Conservation (phyloP, 2,329 filamentous ascomycete genomes). For the Hypoxylon sp. region DNA sequence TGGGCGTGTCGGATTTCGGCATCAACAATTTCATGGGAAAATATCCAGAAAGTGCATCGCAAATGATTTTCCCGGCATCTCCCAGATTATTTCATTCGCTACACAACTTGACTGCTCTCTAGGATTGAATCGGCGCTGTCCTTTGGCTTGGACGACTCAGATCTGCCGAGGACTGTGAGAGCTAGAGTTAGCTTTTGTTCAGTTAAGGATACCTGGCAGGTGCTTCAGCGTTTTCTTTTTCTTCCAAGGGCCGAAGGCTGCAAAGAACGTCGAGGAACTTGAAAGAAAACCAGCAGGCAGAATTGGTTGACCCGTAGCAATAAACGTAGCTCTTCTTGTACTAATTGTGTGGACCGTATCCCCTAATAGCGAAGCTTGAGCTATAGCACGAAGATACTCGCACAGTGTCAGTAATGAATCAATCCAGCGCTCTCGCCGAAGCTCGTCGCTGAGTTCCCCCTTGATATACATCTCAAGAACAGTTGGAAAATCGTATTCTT, state of each 20-base stretch:
- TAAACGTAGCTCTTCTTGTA: too few species aligned
- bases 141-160: neutral
- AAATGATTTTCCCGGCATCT: neutral
- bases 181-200: neutral
- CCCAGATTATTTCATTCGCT: too few species aligned
- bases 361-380: too few species aligned
- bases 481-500: conserved; percentile 2
- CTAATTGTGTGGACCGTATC: too few species aligned
- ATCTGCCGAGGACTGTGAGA: neutral
- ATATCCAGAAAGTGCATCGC: neutral
- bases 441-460: neutral
- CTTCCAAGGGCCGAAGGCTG: neutral
- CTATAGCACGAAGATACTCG: too few species aligned
- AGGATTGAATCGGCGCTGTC: neutral
- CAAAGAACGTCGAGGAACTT: neutral
- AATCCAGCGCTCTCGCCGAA: conserved; percentile 4
- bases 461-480: conserved; percentile 16
- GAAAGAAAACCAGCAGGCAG: conserved; percentile 6
- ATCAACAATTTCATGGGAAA: neutral
- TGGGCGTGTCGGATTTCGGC: neutral
- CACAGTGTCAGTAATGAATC: neutral
- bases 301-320: neutral
- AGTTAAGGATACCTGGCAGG: neutral
- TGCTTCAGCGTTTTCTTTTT: neutral
- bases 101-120: too few species aligned